Base-by-base conservation (phyloP, 768 basidiomycete species). In the Leccinum boreale region DNA sequence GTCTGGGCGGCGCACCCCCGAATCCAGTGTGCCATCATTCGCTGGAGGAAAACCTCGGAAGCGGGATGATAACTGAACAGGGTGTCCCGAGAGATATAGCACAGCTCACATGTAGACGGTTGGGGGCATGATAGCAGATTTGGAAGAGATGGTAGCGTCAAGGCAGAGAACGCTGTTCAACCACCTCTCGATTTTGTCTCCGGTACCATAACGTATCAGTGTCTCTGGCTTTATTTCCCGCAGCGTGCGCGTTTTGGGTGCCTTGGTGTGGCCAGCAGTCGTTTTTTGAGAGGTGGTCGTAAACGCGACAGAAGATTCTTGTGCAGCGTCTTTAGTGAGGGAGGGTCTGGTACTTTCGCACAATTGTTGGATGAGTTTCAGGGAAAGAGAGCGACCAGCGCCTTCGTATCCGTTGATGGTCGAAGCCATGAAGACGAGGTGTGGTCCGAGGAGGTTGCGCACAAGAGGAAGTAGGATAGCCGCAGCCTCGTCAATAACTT, bases 401-500 rank as follows among this genome's bases (percentile, higher is more conserved):
- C 97, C 97, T 80, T 98, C 97, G 73, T 99, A 99, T 42, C 97
- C 97, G 70, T 98, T 98, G 76, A 99, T 94, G 1, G 97, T 99
- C 17, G 94, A 97, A 1, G 96, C 92, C 81, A 98, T 88, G 79
- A 98, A 98, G 52, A 98, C 94, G 35, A 98, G 90, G 75, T 98
- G 98, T 1, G 89, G 89, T 0, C 97, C 97, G 55, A 99, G 86
- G 61, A 99, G 89, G 65, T 93, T 92, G 56, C 90, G 86, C 15
- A 99, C 96, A 35, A 99, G 87, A 2, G 96, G 94, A 17, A 98
- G 84, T 1, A 97, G 97, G 53, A 98, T 98, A 19, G 97, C 97
- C 10, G 97, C 97, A 7, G 96, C 96, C 74, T 99, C 97, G 66
- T 99, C 97, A 62, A 99, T 96, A 66, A 99, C n/a, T n/a, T n/a